Base-by-base conservation (phyloP, 306 rosid genomes). In the Herpetospermum pedunculosum region DNA sequence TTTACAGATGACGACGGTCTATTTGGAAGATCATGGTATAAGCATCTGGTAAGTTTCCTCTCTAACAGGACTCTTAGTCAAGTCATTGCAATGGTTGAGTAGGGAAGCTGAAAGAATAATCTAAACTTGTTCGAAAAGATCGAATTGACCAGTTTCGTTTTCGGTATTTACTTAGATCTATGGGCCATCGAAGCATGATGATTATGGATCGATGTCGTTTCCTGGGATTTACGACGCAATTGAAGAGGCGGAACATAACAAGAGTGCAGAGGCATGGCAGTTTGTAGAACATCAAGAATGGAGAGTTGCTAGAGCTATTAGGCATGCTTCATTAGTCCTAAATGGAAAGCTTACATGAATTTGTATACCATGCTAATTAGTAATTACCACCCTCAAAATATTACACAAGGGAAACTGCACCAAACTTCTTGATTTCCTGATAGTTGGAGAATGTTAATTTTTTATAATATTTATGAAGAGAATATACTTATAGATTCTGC, bases 1-100 rank as follows among this genome's bases (percentile, higher is more conserved):
- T 84, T 90, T 82, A 83, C 90, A 18, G 87, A 85, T 78, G 77
- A 44, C 71, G 94, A 88, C 54, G 96, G 93, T n/a, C 93, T 86
- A 63, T 83, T 75, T 62, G 80, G 84, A 79, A 82, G 83, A 75
- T 70, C 92, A 48, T 88, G 94, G 94, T 78, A 85, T 81, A 88
- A 90, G 84, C 94, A 90, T 85, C 72, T 90, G 90, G 91, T 85
- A 82, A 60, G 86, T 70, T 75, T 62, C 81, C 14, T 55, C 62
- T 26, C 34, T 9, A 4, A 12, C 18, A 8, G 2, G 34, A 19
- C 9, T 54, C 60, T 25, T 23, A 21, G 60, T 54, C 60, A 23
- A 54, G 15, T 21, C 29, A 53, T 53, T 53, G 1, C 30, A 3
- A 9, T 23, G 11, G 0, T 0, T 49, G 21, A 14, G 8, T 49